Base-by-base conservation (phyloP, 2,329 filamentous ascomycete species). In the Neobulgaria alba region DNA sequence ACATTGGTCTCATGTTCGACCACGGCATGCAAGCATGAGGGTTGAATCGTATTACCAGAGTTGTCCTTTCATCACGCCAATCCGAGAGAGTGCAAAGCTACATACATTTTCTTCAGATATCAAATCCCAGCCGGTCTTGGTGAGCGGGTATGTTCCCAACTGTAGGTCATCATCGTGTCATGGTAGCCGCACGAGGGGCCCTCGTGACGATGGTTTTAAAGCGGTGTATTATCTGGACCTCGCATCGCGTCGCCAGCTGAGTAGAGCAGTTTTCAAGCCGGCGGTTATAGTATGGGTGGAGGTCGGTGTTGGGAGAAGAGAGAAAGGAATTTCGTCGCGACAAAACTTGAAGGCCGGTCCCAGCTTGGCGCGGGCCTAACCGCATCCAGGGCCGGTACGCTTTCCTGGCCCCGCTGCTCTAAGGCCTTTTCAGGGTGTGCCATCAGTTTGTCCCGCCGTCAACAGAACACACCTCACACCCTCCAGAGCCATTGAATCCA, bases 161-260 rank as follows among this genome's bases (percentile, higher is more conserved):
- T 67, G 68, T 67, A 79, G 77, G 77, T 82, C 75, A 74, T 78
- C 76, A 73, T 65, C 74, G 67, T 62, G 68, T 82, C 77, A 73
- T 81, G 77, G 69, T 68, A 69, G 71, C 69, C 67, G 61, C 63
- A 63, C 51, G 52, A 40, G 66, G 65, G 70, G 67, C 75, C 75
- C 77, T 86, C 81, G 76, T 78, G 74, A 78, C 75, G 73, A 85
- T 81, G 81, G 82, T 86, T 86, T 86, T 86, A 82, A 69, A 81
- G 77, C 75, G 74, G 79, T 73, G 64, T 62, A 46, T 53, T 39
- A 65, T 86, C 81, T 85, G 67, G 81, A 82, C 81, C 70, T 74
- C 74, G 63, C 73, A 75, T 76, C 75, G 76, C 82, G 69, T 81
- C 75, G 72, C 69, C 77, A 82, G 74, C 69, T 70, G 72, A 75